Percentiles rank a stretch among this genome's conserved stretches.
These are phyloP conservation scores for Alternaria sp. DNA, from an alignment of 2,329 filamentous ascomycete species.

Conservation along the genomic window DNA sequence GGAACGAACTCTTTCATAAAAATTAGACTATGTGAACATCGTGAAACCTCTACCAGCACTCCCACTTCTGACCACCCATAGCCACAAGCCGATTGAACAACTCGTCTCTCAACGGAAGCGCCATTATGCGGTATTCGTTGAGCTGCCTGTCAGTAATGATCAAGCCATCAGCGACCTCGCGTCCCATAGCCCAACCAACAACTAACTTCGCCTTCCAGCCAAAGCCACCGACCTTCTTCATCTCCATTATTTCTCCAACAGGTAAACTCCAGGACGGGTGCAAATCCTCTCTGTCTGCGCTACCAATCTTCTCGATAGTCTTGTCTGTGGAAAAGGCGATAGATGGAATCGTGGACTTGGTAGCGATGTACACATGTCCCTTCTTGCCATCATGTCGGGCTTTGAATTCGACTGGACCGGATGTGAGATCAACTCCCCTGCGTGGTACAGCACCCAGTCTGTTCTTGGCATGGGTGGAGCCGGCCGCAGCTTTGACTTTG, in stretches of 20 bases:
- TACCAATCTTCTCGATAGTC: constrained; percentile 54
- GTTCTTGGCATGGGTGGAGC: constrained; percentile 69
- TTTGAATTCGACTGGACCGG: constrained; percentile 79
- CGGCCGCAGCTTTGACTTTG: constrained; percentile 69
- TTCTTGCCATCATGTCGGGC: constrained; percentile 73
- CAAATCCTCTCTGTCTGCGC: constrained; percentile 57
- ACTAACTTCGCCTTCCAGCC: constrained; percentile 87
- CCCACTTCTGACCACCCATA: constrained; percentile 84
- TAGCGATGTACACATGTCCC: constrained; percentile 74
- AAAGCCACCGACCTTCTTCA: constrained; percentile 80
- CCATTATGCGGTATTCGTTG: constrained; percentile 69
- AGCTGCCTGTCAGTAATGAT: constrained; percentile 68
- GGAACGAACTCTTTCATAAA: background rate
- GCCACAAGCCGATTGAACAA: constrained; percentile 80
- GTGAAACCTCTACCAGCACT: constrained; percentile 64
- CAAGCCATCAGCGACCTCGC: constrained; percentile 77
- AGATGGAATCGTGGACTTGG: constrained; percentile 69
- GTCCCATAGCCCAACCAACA: constrained; percentile 77
- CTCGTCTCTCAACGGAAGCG: constrained; percentile 74
- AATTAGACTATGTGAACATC: background rate
- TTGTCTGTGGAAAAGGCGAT: constrained; percentile 68
- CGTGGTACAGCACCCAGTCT: constrained; percentile 72
- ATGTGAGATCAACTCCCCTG: constrained; percentile 51
- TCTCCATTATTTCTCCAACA: constrained; percentile 72
- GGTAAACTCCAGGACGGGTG: constrained; percentile 72